These are phyloP conservation scores for Aspergillus haitiensis DNA, from an alignment of 495 filamentous ascomycete genomes.

Conservation along the genomic window DNA sequence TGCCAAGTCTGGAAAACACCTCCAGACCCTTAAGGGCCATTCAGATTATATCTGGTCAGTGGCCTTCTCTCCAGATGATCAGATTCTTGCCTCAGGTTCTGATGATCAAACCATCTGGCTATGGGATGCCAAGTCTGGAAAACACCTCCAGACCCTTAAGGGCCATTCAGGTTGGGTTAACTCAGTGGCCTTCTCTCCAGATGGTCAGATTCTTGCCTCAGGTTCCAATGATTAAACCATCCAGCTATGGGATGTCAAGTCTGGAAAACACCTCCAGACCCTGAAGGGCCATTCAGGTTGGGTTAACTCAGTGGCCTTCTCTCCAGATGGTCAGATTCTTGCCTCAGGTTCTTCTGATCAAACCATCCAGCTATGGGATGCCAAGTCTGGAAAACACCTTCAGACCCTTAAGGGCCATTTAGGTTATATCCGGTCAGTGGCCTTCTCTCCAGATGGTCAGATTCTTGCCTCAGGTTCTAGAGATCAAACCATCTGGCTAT, in stretches of 20 bases:
- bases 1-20: neutral
- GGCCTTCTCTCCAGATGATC: constrained; percentile 17
- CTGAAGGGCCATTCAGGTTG: constrained; percentile 2
- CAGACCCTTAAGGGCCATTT: constrained; percentile 6
- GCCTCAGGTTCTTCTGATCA: constrained; percentile 20
- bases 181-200: constrained; percentile 8
- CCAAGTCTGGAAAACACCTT: neutral
- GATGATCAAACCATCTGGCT: constrained; percentile 30
- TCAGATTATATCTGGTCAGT: neutral
- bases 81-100: constrained; percentile 29
- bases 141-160: constrained; percentile 10
- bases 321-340: constrained; percentile 16
- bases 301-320: constrained; percentile 10
- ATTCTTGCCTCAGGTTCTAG: constrained; percentile 27
- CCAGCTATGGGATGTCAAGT: neutral
- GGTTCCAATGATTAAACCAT: constrained; percentile 14
- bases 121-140: constrained; percentile 29
- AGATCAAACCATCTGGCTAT: constrained; percentile 34
- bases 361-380: neutral
- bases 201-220: constrained; percentile 18
- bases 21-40: constrained; percentile 4
- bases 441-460: constrained; percentile 20
- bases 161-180: neutral
- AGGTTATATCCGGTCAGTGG: neutral
- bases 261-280: neutral